A percentile compares a stretch with the other conserved stretches of the same genome.
Conservation (phyloP, 352 stramenopile genomes). For the Pythium folliculosum region DNA sequence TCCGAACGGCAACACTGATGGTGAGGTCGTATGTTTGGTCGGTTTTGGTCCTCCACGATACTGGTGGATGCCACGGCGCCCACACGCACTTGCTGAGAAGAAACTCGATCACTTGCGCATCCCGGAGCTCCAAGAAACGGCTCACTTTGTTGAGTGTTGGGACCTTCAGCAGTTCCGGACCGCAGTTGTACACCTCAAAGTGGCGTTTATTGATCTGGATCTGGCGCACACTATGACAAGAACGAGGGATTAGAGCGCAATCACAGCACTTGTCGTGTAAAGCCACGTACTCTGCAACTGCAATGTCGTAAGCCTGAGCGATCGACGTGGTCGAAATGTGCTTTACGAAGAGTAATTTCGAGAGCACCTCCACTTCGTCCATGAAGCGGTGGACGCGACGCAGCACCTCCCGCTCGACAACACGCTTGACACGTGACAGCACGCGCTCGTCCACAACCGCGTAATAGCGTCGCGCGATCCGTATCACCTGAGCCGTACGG, state of each 20-base stretch:
- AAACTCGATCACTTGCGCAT: slow-evolving; percentile 31
- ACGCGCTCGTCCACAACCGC: slow-evolving; percentile 59
- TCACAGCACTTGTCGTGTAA: too few species aligned
- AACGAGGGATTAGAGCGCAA: background rate
- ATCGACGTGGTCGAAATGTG: slow-evolving; percentile 63
- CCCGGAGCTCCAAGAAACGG: slow-evolving; percentile 26
- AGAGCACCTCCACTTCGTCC: slow-evolving; percentile 53
- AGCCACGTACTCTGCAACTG: slow-evolving; percentile 46
- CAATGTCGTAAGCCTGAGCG: slow-evolving; percentile 50
- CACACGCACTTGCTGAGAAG: slow-evolving; percentile 32
- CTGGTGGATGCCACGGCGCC: slow-evolving; percentile 58
- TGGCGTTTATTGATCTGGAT: slow-evolving; percentile 54
- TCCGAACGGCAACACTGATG: slow-evolving; percentile 40
- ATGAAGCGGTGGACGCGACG: slow-evolving; percentile 39
- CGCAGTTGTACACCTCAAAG: slow-evolving; percentile 36
- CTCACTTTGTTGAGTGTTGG: slow-evolving; percentile 29
- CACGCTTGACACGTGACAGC: slow-evolving; percentile 41
- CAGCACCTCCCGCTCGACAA: slow-evolving; percentile 58
- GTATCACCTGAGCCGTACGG: slow-evolving; percentile 35
- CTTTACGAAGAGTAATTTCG: slow-evolving; percentile 67
- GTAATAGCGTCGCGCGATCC: slow-evolving; percentile 45
- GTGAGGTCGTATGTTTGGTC: slow-evolving; percentile 69
- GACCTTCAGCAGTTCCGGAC: slow-evolving; percentile 31
- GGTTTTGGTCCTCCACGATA: slow-evolving; percentile 64
- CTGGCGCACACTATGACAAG: slow-evolving; percentile 38